Percentiles rank a stretch among this genome's conserved stretches.
These are phyloP conservation scores for Rhodotorula sp. DNA, from an alignment of 1,284 basidiomycete genomes.

Conservation along the genomic window DNA sequence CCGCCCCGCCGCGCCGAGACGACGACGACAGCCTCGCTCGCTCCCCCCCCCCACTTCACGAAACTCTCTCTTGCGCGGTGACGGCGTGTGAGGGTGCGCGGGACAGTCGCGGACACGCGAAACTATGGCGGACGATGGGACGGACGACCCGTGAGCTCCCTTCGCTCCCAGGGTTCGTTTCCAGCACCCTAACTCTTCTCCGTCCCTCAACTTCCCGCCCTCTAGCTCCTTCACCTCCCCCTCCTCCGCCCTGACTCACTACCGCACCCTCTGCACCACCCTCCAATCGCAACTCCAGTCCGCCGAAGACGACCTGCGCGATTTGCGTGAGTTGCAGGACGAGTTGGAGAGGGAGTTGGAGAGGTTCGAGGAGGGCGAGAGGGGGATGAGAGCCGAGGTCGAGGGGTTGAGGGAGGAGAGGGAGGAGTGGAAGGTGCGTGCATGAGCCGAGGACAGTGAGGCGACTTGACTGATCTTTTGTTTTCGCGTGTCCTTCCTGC, in stretches of 20 bases:
- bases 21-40: not conserved
- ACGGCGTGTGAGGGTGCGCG: not conserved
- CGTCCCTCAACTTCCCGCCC: not conserved
- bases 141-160: slow-evolving; percentile 4
- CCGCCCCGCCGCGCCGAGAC: no score
- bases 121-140: slow-evolving; percentile 11
- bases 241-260: slow-evolving; percentile 31
- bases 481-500: no score
- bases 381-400: slow-evolving; percentile 72
- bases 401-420: slow-evolving; percentile 71
- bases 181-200: not conserved
- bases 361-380: slow-evolving; percentile 78
- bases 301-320: slow-evolving; percentile 55
- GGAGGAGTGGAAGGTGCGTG: slow-evolving; percentile 84
- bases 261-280: slow-evolving; percentile 16
- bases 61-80: not conserved
- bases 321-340: slow-evolving; percentile 87
- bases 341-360: slow-evolving; percentile 86
- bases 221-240: slow-evolving; percentile 25
- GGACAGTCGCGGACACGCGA: not conserved
- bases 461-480: no score
- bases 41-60: not conserved
- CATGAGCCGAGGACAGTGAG: not conserved
- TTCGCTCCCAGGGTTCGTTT: no score
- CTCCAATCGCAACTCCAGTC: slow-evolving; percentile 38